Percentiles rank a stretch among this genome's conserved stretches.
phyloP scores from a whole-genome alignment of 169 alveolate genomes.

The Babesia sp. region DNA sequence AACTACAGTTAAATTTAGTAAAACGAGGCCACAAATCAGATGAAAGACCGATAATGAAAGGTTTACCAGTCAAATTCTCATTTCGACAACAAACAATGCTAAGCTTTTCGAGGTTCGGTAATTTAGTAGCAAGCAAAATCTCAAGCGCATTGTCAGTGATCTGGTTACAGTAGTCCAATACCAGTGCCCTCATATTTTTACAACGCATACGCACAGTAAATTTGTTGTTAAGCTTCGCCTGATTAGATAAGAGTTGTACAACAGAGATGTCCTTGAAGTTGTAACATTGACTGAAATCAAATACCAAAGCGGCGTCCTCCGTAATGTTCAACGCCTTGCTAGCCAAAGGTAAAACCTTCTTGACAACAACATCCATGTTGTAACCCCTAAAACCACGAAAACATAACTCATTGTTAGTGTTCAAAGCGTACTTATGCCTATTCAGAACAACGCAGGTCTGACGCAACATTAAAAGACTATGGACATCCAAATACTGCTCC shows the following conservation, averaged over 20 bases:
- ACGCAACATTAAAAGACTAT: conserved; percentile 69
- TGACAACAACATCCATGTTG: conserved; percentile 65
- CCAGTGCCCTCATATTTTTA: conserved; percentile 74
- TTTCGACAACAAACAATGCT: conserved; percentile 82
- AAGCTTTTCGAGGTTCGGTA: conserved; percentile 80
- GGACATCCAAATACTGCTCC: conserved; percentile 77
- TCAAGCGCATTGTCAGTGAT: conserved; percentile 83
- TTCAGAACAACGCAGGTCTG: conserved; percentile 75
- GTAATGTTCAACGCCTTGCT: conserved; percentile 59
- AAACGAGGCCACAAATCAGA: conserved; percentile 81
- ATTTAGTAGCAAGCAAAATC: conserved; percentile 80
- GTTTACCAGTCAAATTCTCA: conserved; percentile 79
- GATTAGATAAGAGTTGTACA: conserved; percentile 76
- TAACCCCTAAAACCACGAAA: conserved; percentile 76
- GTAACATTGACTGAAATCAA: conserved; percentile 81
- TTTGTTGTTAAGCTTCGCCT: conserved; percentile 55
- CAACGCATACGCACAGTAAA: conserved; percentile 68
- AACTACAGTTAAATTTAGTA: conserved; percentile 78
- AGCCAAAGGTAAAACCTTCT: conserved; percentile 66
- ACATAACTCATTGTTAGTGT: conserved; percentile 62
- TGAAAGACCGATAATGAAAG: conserved; percentile 70
- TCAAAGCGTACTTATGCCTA: conserved; percentile 61
- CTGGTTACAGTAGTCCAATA: conserved; percentile 82
- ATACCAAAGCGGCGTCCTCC: conserved; percentile 61
- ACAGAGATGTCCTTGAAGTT: conserved; percentile 79